These are phyloP conservation scores for Infundibulicybe gibba DNA, from an alignment of 768 basidiomycete genomes.

Conservation along the genomic window DNA sequence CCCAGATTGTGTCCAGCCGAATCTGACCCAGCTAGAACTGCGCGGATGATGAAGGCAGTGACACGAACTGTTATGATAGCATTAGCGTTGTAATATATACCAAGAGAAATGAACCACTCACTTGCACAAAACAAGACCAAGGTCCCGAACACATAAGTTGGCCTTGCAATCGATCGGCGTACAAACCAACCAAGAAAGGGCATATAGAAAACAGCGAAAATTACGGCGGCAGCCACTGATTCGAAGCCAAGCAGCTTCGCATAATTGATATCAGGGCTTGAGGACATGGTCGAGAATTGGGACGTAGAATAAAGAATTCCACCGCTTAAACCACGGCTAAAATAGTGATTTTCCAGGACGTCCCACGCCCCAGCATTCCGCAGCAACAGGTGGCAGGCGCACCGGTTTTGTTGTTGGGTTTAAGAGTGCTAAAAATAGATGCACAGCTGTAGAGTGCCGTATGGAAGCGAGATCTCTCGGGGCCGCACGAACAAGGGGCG, in stretches of 20 bases:
- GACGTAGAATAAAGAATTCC: too few relatives aligned
- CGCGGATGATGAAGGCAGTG: slow-evolving; percentile 35
- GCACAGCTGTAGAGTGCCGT: too few relatives aligned
- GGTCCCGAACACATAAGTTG: slow-evolving; percentile 28
- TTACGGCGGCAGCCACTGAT: slow-evolving; percentile 27
- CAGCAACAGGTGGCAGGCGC: too few relatives aligned
- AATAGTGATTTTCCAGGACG: too few relatives aligned
- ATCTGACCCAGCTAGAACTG: slow-evolving; percentile 25
- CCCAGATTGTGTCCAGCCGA: slow-evolving; percentile 25
- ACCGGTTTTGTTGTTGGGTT: too few relatives aligned
- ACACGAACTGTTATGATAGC: slow-evolving; percentile 34
- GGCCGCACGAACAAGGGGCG: too few relatives aligned
- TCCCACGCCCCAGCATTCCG: too few relatives aligned
- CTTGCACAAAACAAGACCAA: slow-evolving; percentile 34
- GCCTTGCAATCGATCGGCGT: slow-evolving; percentile 21
- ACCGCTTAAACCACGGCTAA: too few relatives aligned
- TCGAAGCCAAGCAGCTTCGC: slow-evolving; percentile 27
- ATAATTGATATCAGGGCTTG: slow-evolving; percentile 20
- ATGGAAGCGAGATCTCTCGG: too few relatives aligned
- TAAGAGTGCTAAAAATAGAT: too few relatives aligned
- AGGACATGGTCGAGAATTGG: not conserved
- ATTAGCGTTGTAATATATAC: not conserved
- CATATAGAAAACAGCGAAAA: slow-evolving; percentile 31
- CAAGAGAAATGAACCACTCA: slow-evolving; percentile 15
- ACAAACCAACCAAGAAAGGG: slow-evolving; percentile 27